Conservation (phyloP, 768 basidiomycete genomes). For the Psilocybe azurescens region DNA sequence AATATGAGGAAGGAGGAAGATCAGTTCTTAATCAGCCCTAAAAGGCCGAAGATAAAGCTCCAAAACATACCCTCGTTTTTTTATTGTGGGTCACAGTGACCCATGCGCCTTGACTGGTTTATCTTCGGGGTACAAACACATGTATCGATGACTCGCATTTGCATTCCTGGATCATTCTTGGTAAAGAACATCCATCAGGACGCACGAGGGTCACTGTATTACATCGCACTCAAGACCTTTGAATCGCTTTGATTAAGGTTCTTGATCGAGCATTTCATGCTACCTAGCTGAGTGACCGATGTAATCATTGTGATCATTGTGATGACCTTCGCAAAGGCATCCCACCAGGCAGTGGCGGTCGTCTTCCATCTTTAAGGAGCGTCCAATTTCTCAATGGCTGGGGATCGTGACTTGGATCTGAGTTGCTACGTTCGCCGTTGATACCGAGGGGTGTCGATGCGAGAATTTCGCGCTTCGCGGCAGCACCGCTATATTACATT, state of each 20-base stretch:
- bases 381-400: not conserved
- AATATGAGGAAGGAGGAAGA: not conserved
- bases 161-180: not conserved
- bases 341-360: not conserved
- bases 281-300: not conserved
- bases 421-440: not conserved
- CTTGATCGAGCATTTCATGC: not conserved
- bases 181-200: no score
- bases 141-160: not conserved
- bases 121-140: not conserved
- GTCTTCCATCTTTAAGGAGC: not conserved
- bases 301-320: not conserved
- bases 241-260: not conserved
- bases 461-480: not conserved
- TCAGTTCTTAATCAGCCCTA: not conserved
- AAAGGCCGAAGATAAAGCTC: not conserved
- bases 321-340: not conserved
- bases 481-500: not conserved
- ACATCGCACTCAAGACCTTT: not conserved
- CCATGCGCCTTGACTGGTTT: not conserved
- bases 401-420: not conserved
- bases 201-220: no score
- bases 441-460: not conserved
- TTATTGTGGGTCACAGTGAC: not conserved
- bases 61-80: not conserved